Evolutionary conservation across 441 rosid genomes (phyloP).

Genomic region (Arabidopsis lyrata): DNA sequence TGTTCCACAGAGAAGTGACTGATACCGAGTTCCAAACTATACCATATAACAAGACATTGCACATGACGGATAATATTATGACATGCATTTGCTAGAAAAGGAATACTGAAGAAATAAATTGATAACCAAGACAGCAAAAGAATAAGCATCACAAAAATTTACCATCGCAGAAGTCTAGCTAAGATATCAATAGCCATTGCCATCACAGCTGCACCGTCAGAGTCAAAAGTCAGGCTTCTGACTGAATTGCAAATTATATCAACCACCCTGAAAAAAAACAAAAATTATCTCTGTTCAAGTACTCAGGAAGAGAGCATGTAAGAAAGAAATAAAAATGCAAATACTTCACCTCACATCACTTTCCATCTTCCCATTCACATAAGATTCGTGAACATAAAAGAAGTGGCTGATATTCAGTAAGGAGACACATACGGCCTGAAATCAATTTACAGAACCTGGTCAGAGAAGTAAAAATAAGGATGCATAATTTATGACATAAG

Average conservation of each 20-base stretch:
- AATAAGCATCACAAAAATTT: conserved; percentile 37
- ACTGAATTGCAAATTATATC: conserved; percentile 76
- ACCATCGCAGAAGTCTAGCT: conserved; percentile 84
- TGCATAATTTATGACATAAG: conserved; percentile 15
- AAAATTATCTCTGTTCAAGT: conserved; percentile 29
- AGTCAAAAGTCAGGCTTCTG: conserved; percentile 62
- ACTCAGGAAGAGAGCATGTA: conserved; percentile 17
- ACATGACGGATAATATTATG: background rate
- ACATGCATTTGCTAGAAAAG: conserved; percentile 21
- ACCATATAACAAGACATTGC: conserved; percentile 23
- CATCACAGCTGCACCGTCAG: conserved; percentile 70
- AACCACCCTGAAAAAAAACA: conserved; percentile 66
- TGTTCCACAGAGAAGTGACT: conserved; percentile 11
- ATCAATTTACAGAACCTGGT: conserved; percentile 33
- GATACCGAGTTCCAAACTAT: conserved; percentile 19
- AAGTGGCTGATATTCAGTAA: conserved; percentile 71
- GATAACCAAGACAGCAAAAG: conserved; percentile 24
- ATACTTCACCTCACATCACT: conserved; percentile 71
- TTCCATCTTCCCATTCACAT: conserved; percentile 54
- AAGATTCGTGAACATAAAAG: conserved; percentile 54
- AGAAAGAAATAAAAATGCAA: conserved; percentile 30
- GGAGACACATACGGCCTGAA: conserved; percentile 78
- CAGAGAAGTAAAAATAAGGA: conserved; percentile 40
- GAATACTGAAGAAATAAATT: conserved; percentile 4
- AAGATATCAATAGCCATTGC: conserved; percentile 81